A percentile compares a stretch with the other conserved stretches of the same genome.
Conservation (phyloP, 139 green algal genomes). For the Zygnema circumcarinatum region DNA sequence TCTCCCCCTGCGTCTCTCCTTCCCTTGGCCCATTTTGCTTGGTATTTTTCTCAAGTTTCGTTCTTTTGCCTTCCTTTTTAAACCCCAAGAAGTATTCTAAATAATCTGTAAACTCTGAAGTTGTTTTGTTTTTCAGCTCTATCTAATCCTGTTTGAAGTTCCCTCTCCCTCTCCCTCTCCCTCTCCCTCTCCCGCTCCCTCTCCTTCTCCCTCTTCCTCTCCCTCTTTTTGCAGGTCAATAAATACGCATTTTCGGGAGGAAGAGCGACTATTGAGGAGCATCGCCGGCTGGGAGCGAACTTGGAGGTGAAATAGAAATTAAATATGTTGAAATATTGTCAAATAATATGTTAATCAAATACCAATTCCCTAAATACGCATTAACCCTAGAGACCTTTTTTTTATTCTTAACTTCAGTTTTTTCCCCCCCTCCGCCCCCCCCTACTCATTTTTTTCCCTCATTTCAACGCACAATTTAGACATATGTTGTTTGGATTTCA, state of each 20-base stretch:
- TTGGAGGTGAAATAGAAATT: too few species aligned
- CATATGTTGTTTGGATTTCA: too few species aligned
- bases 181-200: conserved; percentile 9
- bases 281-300: conserved; percentile 84
- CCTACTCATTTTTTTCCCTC: not conserved
- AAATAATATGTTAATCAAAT: too few species aligned
- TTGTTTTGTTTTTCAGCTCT: not conserved
- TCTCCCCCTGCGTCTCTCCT: too few species aligned
- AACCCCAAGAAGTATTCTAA: not conserved
- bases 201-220: not conserved
- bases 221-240: not conserved
- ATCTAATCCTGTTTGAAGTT: not conserved
- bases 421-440: not conserved
- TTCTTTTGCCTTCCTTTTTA: not conserved
- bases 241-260: conserved; percentile 92
- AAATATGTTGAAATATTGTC: too few species aligned
- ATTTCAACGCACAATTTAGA: not conserved
- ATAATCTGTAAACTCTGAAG: not conserved
- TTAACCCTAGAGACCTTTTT: not conserved
- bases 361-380: conserved; percentile 60
- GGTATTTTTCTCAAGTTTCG: not conserved
- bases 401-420: not conserved
- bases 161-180: not conserved
- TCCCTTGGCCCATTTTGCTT: too few species aligned
- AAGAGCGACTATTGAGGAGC: conserved; percentile 87